Evolutionary conservation across 1,139 yeast genomes (phyloP).

Genomic region (Eremothecium gossypii): DNA sequence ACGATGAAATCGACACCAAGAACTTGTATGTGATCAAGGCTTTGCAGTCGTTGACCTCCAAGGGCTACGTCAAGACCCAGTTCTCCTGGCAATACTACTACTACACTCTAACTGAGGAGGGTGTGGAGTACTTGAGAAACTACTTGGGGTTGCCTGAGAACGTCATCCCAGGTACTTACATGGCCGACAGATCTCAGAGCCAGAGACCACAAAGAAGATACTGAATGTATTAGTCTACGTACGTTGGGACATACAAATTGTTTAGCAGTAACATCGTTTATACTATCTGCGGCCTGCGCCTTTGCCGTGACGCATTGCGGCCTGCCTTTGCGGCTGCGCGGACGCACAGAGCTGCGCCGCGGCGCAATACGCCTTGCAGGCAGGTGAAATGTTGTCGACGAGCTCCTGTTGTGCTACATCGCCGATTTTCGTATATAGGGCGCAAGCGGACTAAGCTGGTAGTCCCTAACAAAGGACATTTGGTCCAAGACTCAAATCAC

Average conservation of each 20-base stretch:
- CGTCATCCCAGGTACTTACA: slow-evolving; percentile 97
- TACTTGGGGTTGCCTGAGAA: slow-evolving; percentile 98
- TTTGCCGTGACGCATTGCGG: too few species aligned
- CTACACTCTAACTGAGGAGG: slow-evolving; percentile 99
- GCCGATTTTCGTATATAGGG: too few species aligned
- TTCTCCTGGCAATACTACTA: slow-evolving; percentile 99
- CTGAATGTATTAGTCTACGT: slow-evolving; percentile 14
- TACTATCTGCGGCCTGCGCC: neutral
- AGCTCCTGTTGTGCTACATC: too few species aligned
- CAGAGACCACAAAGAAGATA: slow-evolving; percentile 50
- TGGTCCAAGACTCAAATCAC: too few species aligned
- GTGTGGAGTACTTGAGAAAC: slow-evolving; percentile 96
- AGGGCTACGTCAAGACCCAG: slow-evolving; percentile 99
- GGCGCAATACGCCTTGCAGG: too few species aligned
- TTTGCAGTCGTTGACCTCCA: slow-evolving; percentile 96
- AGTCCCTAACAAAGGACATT: too few species aligned
- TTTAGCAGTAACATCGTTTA: slow-evolving; percentile 3
- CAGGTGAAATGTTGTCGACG: too few species aligned
- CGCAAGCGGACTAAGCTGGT: too few species aligned
- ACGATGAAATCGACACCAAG: slow-evolving; percentile 96
- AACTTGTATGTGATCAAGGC: slow-evolving; percentile 99
- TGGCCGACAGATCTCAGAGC: slow-evolving; percentile 87
- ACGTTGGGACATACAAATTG: neutral
- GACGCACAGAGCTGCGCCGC: too few species aligned
- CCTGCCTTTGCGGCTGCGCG: too few species aligned